Base-by-base conservation (phyloP, 139 green algal species). In the Ulvella scutata region DNA sequence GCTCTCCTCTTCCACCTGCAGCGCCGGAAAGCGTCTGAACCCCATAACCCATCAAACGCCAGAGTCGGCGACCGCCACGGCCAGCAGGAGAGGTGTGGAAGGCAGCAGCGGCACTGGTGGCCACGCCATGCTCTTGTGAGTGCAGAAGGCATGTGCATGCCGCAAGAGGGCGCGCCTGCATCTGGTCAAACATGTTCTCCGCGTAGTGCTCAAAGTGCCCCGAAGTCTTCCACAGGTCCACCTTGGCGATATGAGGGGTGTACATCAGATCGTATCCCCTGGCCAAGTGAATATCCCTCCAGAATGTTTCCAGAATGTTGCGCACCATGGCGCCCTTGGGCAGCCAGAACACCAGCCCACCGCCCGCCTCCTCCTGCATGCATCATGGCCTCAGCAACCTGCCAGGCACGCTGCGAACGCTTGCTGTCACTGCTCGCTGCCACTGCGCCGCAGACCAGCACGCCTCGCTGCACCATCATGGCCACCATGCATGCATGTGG, bases 331-430 rank as follows among this genome's bases (percentile, higher is more conserved):
- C 80, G 36, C 93, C 93, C 36, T 90, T 89, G 4, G 94, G 94
- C 79, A 98, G 94, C 94, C 94, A 99, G 82, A 98, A 97, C 62
- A 99, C 94, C 43, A 99, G 85, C 21, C 94, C 94, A 2, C 80
- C 85, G 4, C 91, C 91, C 17, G 82, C 86, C 3, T 76, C 44
- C 20, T 96, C 91, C 73, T 88, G 84, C 37, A 91, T 87, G 67
- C 76, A 10, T 26, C 9, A 26, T 34, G 17, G 7, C n/a, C 51
- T 36, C 33, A 6, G 9, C 51, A 34, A 26, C 6, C 9, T 26
- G 10, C n/a, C 2, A 6, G 9, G 20, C 51, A 67, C 13, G 6
- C 51, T 13, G 13, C 20, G 51, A n/a, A 67, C 13, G 13, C 13
- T 17, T 13, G 13, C 13, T 13, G 40, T 17, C 40, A 13, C 40